Conservation (phyloP, 2,329 filamentous ascomycete genomes). For the Xylariaceae sp. region DNA sequence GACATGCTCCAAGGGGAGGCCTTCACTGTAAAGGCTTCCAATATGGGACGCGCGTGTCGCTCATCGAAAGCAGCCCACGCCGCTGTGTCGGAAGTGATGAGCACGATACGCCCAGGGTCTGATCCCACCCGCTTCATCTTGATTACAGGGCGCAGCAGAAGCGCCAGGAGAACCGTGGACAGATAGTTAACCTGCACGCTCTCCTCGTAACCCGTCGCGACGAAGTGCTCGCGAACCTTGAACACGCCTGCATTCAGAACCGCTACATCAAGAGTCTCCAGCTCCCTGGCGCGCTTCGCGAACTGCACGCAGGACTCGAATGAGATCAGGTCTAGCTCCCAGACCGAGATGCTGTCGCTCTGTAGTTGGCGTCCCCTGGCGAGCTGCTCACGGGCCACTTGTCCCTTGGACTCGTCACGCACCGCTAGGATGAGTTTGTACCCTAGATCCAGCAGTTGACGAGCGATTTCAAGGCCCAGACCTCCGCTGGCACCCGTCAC, state of each 20-base stretch:
- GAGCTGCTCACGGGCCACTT: not conserved
- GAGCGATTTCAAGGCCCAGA: conserved; percentile 32
- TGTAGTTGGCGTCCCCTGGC: too few relatives aligned
- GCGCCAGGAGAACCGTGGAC: conserved; percentile 44
- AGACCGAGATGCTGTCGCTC: conserved; percentile 34
- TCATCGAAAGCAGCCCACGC: conserved; percentile 19
- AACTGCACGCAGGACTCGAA: conserved; percentile 40
- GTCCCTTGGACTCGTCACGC: conserved; percentile 30
- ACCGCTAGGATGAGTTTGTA: conserved; percentile 35
- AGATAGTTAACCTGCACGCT: conserved; percentile 51
- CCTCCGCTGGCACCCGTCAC: conserved; percentile 35
- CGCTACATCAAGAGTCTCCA: conserved; percentile 37
- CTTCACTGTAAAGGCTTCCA: conserved; percentile 13
- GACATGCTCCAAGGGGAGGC: conserved; percentile 7
- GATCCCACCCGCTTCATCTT: conserved; percentile 25
- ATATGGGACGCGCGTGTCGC: conserved; percentile 4
- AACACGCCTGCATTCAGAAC: conserved; percentile 36
- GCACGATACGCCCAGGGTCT: conserved; percentile 13
- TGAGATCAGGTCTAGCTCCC: conserved; percentile 39
- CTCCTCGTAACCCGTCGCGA: conserved; percentile 37
- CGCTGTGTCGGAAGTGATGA: conserved; percentile 28
- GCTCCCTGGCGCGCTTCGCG: conserved; percentile 26
- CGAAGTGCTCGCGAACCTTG: conserved; percentile 21
- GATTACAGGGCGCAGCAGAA: conserved; percentile 46
- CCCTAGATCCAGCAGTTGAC: conserved; percentile 31